phyloP scores from a whole-genome alignment of 768 basidiomycete species.

The Polyporus arcularius region DNA sequence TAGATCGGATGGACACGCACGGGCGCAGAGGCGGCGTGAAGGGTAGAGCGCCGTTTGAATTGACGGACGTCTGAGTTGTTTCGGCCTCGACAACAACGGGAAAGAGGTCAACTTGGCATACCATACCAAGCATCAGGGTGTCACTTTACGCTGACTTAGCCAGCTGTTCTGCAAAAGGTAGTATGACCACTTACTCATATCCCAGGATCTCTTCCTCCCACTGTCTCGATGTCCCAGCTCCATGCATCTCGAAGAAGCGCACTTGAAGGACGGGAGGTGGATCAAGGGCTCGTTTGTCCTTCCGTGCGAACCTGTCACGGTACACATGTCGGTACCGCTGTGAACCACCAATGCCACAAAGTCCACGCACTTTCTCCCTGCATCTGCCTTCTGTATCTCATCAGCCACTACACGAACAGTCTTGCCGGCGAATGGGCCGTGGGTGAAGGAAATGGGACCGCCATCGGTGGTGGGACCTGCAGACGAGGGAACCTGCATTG shows the following conservation, averaged over 20 bases:
- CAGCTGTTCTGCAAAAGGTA: not conserved
- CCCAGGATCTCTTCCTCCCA: conserved; percentile 19
- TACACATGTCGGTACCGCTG: not conserved
- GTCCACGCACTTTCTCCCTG: conserved; percentile 9
- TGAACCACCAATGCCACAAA: not conserved
- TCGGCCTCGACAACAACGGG: conserved; percentile 40
- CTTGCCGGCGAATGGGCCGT: conserved; percentile 3
- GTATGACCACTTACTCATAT: conserved; percentile 17
- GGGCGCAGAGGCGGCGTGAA: not conserved
- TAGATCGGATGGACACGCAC: not conserved
- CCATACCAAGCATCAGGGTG: conserved; percentile 45
- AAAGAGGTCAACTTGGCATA: conserved; percentile 79
- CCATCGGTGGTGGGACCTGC: not conserved
- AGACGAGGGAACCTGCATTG: not conserved
- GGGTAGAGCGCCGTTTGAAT: not conserved
- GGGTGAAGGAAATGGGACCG: not conserved
- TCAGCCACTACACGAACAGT: not conserved
- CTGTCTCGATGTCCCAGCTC: conserved; percentile 9
- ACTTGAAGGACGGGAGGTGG: conserved; percentile 29
- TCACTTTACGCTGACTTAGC: not conserved
- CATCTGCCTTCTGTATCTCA: conserved; percentile 14
- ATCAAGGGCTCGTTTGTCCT: conserved; percentile 28
- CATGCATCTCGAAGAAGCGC: conserved; percentile 21
- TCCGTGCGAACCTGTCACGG: conserved; percentile 23
- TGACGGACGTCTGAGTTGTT: not conserved